Percentiles rank a stretch among this genome's conserved stretches.
phyloP scores from a whole-genome alignment of 1,139 yeast genomes.

The Saccharomycopsis crataegensis region DNA sequence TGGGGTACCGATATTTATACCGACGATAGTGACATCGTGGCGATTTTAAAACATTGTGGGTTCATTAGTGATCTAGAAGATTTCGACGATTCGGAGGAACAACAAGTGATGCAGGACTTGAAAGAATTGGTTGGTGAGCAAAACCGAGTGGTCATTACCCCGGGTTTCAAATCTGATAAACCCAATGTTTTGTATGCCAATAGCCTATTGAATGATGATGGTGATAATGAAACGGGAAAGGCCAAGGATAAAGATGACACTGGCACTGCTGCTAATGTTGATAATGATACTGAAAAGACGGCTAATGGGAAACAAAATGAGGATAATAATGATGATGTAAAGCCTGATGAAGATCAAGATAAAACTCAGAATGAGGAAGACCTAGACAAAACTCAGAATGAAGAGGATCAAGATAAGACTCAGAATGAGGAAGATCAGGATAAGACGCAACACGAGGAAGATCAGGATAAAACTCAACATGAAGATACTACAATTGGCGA shows the following conservation, averaged over 20 bases:
- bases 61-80: conserved; percentile 62
- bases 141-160: conserved; percentile 1
- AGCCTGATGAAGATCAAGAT: neutral
- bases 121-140: neutral
- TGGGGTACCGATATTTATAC: conserved; percentile 96
- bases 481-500: neutral
- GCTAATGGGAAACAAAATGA: conserved; percentile 73
- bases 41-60: conserved; percentile 71
- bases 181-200: neutral
- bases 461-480: neutral
- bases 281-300: conserved; percentile 56
- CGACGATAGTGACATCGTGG: conserved; percentile 82
- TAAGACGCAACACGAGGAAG: neutral
- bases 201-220: neutral
- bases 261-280: neutral
- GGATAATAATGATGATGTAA: neutral
- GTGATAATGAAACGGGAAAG: neutral
- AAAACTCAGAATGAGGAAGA: neutral
- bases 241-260: neutral
- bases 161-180: neutral
- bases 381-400: neutral
- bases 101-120: neutral
- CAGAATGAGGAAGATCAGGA: neutral
- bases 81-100: conserved; percentile 49
- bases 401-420: neutral